Base-by-base conservation (phyloP, 768 basidiomycete species). In the Boletus subcaerulescens region DNA sequence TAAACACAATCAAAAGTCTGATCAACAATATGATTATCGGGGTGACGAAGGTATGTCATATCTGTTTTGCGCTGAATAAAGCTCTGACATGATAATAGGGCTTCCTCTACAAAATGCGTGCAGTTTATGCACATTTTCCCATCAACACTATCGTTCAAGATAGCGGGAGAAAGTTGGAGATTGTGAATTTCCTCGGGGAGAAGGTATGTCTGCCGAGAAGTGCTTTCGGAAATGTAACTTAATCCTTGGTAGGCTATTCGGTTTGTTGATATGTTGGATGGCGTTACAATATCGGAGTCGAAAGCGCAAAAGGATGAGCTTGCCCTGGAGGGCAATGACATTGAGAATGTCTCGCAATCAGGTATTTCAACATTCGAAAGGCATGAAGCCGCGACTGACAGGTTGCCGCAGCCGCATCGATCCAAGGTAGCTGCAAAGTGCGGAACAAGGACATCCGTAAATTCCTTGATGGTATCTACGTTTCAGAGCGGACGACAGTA, bases 381-480 rank as follows among this genome's bases (percentile, higher is more conserved):
- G 17, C 22, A 43, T 38, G 41, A 31, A 17, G 40, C 18, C 41
- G 6, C n/a, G n/a, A 40, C 47, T 64, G 44, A 58, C 58, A 40
- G 56, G 44, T 45, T 31, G 24, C 54, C 29, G 49, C 58, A 87
- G 93, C 97, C 57, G 97, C 97, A 45, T 91, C 91, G 40, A 98
- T 99, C 71, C 97, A 98, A 73, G 95, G 95, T 64, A 80, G 89
- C 58, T 97, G 93, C 80, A 85, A 88, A 64, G 97, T 99, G 68
- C 89, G 93, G 75, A 97, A 98, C 88, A 99, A 99, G 81, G 96
- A 96, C 81, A 98, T 98, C 77, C 93, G 96, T 67, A 97, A 98
- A 81, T 97, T 98, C 82, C 80, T 97, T 72, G 92, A 95, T 71
- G 90, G 92, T 73, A 84, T 94, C 76, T 93, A 93, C 65, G 91